These are phyloP conservation scores for Amylocystis lapponica DNA, from an alignment of 768 basidiomycete genomes.

Conservation along the genomic window DNA sequence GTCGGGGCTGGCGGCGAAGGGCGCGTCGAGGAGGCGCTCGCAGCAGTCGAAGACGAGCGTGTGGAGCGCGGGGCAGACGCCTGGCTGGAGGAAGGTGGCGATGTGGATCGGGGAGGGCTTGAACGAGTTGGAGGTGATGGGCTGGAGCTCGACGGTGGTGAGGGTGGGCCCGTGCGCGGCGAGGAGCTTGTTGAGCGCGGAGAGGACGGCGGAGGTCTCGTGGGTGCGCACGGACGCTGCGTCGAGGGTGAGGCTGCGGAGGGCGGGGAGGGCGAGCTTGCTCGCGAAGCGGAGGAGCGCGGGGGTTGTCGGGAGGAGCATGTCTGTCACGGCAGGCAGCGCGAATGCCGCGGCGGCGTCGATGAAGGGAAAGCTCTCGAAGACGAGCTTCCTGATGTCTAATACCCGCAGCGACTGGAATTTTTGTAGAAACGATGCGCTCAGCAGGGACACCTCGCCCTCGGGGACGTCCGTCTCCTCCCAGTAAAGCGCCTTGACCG, in stretches of 20 bases:
- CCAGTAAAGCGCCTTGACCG: slow-evolving; percentile 43
- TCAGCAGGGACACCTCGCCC: slow-evolving; percentile 21
- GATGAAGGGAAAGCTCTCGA: slow-evolving; percentile 16
- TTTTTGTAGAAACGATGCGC: slow-evolving; percentile 32
- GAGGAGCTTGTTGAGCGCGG: slow-evolving; percentile 32
- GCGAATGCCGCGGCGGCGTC: slow-evolving; percentile 8
- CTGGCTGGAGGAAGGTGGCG: slow-evolving; percentile 37
- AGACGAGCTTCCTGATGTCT: slow-evolving; percentile 39
- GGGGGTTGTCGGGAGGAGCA: slow-evolving; percentile 37
- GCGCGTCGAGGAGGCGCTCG: slow-evolving; percentile 9
- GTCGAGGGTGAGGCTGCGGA: slow-evolving; percentile 38
- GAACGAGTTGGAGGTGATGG: slow-evolving; percentile 14
- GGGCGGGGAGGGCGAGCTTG: slow-evolving; percentile 34
- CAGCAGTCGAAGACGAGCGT: slow-evolving; percentile 33
- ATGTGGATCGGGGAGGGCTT: slow-evolving; percentile 31
- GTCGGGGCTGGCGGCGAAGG: slow-evolving; percentile 1
- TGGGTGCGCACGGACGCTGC: slow-evolving; percentile 8
- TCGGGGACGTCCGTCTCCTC: slow-evolving; percentile 22
- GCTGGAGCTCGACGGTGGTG: slow-evolving; percentile 34
- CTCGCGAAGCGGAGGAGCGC: slow-evolving; percentile 34
- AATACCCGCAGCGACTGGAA: slow-evolving; percentile 39
- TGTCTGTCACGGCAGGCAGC: slow-evolving; percentile 37
- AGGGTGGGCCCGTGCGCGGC: slow-evolving; percentile 36
- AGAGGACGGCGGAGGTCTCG: slow-evolving; percentile 3
- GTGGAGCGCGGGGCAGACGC: slow-evolving; percentile 40